Conservation (phyloP, 805 yeast genomes). For the Teunomyces stri region DNA sequence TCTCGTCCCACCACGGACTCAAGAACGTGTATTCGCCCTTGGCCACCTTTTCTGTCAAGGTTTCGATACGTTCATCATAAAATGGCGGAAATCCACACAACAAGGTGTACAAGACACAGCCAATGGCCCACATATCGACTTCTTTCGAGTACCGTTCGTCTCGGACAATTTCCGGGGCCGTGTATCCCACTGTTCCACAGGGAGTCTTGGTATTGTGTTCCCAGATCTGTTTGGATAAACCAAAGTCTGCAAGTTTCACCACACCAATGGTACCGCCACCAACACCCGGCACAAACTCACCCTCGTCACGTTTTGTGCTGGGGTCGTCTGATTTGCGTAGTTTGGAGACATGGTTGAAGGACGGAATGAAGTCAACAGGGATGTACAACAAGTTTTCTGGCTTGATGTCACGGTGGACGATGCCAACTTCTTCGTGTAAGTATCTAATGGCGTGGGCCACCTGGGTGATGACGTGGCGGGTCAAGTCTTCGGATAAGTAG, state of each 20-base stretch:
- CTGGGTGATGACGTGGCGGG: conserved; percentile 63
- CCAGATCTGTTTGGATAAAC: conserved; percentile 87
- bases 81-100: conserved; percentile 98
- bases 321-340: conserved; percentile 69
- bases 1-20: conserved; percentile 90
- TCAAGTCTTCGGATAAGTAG: conserved; percentile 65
- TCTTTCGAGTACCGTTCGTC: conserved; percentile 91
- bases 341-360: conserved; percentile 28
- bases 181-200: conserved; percentile 97
- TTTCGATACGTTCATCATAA: conserved; percentile 77
- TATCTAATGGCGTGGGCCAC: conserved; percentile 64
- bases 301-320: conserved; percentile 77
- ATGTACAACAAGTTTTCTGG: conserved; percentile 74
- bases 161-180: conserved; percentile 96
- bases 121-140: conserved; percentile 99
- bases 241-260: conserved; percentile 93
- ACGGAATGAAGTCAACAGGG: conserved; percentile 54
- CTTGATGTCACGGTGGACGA: conserved; percentile 81
- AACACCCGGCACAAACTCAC: conserved; percentile 69
- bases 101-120: conserved; percentile 90
- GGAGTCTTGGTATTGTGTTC: conserved; percentile 91
- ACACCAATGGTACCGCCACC: conserved; percentile 94
- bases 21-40: conserved; percentile 72
- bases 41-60: conserved; percentile 76
- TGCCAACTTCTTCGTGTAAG: conserved; percentile 69